Base-by-base conservation (phyloP, 192 early-diverging fungal species). In the Podila epigama region DNA sequence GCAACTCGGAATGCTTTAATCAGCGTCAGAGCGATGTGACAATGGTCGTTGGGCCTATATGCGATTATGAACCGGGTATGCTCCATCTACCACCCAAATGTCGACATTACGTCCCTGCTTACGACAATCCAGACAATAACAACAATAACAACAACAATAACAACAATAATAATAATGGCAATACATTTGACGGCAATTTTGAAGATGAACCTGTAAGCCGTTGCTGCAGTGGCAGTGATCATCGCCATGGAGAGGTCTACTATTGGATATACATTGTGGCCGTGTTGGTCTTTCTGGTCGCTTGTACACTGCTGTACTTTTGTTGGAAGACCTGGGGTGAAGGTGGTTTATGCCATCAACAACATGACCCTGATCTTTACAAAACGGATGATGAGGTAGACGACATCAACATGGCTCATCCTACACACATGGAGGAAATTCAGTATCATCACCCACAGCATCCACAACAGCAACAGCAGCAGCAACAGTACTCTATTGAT, bases 1-100 rank as follows among this genome's bases (percentile, higher is more conserved):
- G 48, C 8, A 63, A 63, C 33, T 50, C 48, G 13, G 48, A 63
- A 27, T 63, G 61, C 34, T 63, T 36, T 25, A 53, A 53, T 16
- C 48, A 42, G 9, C 61, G 31, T 7, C 28, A 9, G 29, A 36
- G 33, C 33, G 10, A 52, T n/a, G 34, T 20, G 31, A n/a, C n/a
- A n/a, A 37, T 22, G n/a, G 28, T 27, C 6, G 13, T 25, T 18
- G 61, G 50, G 22, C 35, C 22, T 2, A 36, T 63, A 4, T 63
- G 61, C 32, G 61, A 63, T 20, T 63, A 63, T 18, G 48, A 50
- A 2, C 13, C 50, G 1, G 61, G 61, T 1, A 35, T 52, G 33
- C 33, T 63, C 7, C 31, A 63, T 6, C 5, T 25, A 0, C 61
- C 50, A 7, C 61, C 61, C 1, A 63, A 25, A 33, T 63, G 61